phyloP scores from a whole-genome alignment of 148 eudicot species.

The Heliamphora exappendiculata region DNA sequence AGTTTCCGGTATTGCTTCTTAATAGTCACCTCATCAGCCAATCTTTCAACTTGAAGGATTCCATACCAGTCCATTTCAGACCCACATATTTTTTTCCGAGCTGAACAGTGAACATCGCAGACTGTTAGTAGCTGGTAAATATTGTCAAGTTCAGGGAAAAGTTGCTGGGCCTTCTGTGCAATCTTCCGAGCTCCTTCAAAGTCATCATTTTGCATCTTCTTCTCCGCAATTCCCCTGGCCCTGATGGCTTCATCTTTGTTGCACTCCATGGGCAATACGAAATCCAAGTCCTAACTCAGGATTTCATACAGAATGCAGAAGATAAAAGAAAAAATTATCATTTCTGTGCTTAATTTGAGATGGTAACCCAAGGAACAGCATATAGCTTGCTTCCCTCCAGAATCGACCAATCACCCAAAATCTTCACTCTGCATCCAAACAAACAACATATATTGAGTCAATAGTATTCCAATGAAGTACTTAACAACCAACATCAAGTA shows the following conservation, averaged over 20 bases:
- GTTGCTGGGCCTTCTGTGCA: conserved; percentile 29
- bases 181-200: conserved; percentile 37
- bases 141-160: conserved; percentile 37
- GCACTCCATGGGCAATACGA: conserved; percentile 30
- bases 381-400: not conserved
- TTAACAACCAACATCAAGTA: not conserved
- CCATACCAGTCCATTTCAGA: conserved; percentile 40
- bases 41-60: conserved; percentile 32
- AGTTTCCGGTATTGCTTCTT: conserved; percentile 38
- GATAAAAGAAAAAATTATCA: not conserved
- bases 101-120: conserved; percentile 40
- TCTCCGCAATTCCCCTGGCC: conserved; percentile 34
- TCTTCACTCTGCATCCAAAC: conserved; percentile 10
- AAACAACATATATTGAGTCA: not conserved
- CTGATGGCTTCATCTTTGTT: conserved; percentile 46
- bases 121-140: conserved; percentile 30
- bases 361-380: not conserved
- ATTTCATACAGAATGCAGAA: not conserved
- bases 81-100: conserved; percentile 27
- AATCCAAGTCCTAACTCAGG: conserved; percentile 1
- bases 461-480: not conserved
- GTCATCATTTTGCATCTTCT: conserved; percentile 31
- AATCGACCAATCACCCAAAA: not conserved
- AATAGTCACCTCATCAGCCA: conserved; percentile 29
- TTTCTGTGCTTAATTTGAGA: not conserved